Base-by-base conservation (phyloP, 139 green algal genomes). In the Micractinium conductrix region DNA sequence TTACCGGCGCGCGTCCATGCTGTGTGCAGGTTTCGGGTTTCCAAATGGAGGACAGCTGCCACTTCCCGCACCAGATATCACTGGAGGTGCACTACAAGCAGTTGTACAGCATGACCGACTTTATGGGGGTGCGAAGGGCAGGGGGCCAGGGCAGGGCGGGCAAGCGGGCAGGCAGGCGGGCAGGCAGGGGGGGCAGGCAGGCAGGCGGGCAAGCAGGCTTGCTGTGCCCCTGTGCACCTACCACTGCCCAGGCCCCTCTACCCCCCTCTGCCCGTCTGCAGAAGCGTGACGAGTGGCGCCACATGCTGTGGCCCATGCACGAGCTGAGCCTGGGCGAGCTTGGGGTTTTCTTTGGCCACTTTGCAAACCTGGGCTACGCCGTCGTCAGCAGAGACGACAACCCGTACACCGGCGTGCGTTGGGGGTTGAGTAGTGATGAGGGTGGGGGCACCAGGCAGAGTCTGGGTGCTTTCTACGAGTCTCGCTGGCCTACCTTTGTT, bases 311-410 rank as follows among this genome's bases (percentile, higher is more conserved):
- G 83, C 50, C 83, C 38, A 45, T 80, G 40, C 83, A 87, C 69
- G 24, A 87, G 38, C 50, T 87, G 37, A 74, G 37, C 30, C 28
- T 68, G n/a, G 70, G 43, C 30, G 83, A 87, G 50, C 79, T 87
- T 33, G 48, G 35, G 19, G 50, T 87, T 19, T 84, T 87, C 73
- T 87, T 87, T 48, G 26, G 58, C 14, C 83, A 87, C 79, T 17
- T 87, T 42, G 48, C 50, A 5, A 35, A 78, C 70, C 69, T 87
- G 44, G 83, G 83, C 10, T 87, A 87, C 50, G 83, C 37, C 8
- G 60, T 87, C 33, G 83, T 81, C 43, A 75, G 48, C 21, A 19
- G 83, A 45, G 83, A 87, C 10, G 83, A 87, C 40, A 87, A 87
- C 69, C 83, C 79, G 38, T n/a, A n/a, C n/a, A n/a, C n/a, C n/a